Evolutionary conservation across 306 rosid species (phyloP).

Genomic region (Malus domestica): DNA sequence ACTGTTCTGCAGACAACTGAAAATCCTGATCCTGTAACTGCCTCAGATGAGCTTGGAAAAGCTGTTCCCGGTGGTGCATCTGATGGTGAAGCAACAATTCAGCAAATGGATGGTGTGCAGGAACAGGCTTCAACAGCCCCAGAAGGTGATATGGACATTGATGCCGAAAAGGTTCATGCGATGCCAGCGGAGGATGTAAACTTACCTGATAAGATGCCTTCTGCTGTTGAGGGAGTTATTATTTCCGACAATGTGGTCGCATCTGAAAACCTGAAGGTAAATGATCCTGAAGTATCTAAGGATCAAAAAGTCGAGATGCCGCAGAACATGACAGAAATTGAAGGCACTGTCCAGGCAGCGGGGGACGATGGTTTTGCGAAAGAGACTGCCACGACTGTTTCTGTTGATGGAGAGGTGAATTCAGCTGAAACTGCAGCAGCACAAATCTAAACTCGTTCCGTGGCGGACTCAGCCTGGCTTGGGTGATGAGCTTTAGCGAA

Average conservation of each 20-base stretch:
- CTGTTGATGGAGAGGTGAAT: conserved; percentile 16
- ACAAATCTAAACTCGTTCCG: conserved; percentile 1
- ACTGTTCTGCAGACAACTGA: conserved; percentile 19
- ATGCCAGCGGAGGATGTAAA: conserved; percentile 6
- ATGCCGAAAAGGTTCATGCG: conserved; percentile 13
- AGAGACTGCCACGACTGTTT: conserved; percentile 18
- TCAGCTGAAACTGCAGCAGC: conserved; percentile 1
- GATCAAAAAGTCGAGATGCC: conserved; percentile 18
- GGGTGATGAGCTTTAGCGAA: background rate
- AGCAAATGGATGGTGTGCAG: conserved; percentile 17
- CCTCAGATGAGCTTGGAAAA: conserved; percentile 30
- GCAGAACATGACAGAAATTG: conserved; percentile 20
- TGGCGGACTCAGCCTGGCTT: background rate
- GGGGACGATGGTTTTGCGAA: background rate
- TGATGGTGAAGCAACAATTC: conserved; percentile 24
- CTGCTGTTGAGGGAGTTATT: conserved; percentile 22
- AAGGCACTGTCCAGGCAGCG: conserved; percentile 14
- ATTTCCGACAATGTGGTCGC: conserved; percentile 9
- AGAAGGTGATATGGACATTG: conserved; percentile 24
- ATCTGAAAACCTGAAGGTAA: conserved; percentile 7
- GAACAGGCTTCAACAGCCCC: conserved; percentile 18
- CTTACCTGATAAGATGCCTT: conserved; percentile 12
- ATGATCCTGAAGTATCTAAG: conserved; percentile 8
- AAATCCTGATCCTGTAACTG: conserved; percentile 9
- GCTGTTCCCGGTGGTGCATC: conserved; percentile 16